Conservation (phyloP, 805 yeast species). For the Nakazawaea peltata region DNA sequence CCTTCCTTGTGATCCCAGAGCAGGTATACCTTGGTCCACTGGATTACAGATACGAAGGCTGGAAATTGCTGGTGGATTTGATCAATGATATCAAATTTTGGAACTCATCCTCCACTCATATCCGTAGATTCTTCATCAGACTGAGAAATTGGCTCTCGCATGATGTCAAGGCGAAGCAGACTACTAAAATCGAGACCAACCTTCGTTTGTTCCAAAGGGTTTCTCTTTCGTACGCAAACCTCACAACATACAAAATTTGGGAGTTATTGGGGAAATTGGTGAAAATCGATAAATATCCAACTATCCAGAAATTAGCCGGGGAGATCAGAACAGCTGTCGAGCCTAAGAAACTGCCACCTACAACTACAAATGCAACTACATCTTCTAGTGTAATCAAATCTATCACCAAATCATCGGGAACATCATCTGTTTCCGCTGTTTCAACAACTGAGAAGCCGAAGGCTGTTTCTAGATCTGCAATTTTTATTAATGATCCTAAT, state of each 20-base stretch:
- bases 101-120: neutral
- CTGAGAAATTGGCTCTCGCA: constrained; percentile 11
- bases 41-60: constrained; percentile 12
- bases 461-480: constrained; percentile 1
- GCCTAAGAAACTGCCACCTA: neutral
- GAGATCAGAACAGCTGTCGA: neutral
- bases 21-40: constrained; percentile 6
- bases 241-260: constrained; percentile 6
- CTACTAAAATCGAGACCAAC: constrained; percentile 2
- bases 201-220: constrained; percentile 2
- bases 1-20: constrained; percentile 10
- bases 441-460: neutral
- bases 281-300: constrained; percentile 2
- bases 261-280: constrained; percentile 1
- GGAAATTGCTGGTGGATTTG: neutral
- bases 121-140: constrained; percentile 9
- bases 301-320: constrained; percentile 2
- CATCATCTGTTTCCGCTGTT: neutral
- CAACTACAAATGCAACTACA: neutral
- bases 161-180: constrained; percentile 10
- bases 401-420: no score
- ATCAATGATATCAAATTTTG: constrained; percentile 8
- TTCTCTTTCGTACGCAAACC: neutral
- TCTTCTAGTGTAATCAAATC: constrained; percentile 5
- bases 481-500: constrained; percentile 6